Base-by-base conservation (phyloP, 805 yeast genomes). In the Ogataea minuta region DNA sequence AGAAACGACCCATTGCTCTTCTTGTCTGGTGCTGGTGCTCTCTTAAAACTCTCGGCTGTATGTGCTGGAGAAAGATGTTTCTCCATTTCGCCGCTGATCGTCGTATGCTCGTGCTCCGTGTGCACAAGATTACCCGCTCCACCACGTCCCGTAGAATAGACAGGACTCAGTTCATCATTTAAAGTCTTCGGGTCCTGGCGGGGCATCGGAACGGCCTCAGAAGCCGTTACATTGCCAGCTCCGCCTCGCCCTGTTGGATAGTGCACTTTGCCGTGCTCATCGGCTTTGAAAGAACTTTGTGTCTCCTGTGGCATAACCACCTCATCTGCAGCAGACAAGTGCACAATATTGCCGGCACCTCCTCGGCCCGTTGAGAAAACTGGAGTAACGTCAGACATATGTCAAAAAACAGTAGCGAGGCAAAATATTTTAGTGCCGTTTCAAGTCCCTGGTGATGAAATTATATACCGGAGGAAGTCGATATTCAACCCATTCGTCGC, bases 161-260 rank as follows among this genome's bases (percentile, higher is more conserved):
- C 69, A 32, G 59, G 65, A 35, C 62, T 62, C 36, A 60, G 57
- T 49, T 63, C 62, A 52, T 60, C 67, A 28, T 72, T 66, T 45
- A 60, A 62, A 20, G 68, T 58, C 14, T 61, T 68, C 19, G 68
- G 60, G 38, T 60, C 68, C 11, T 48, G 43, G 23, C 46, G 53
- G 4, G 79, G 79, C 9, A 72, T 66, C 3, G 78, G 80, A 2
- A 62, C 53, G 23, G 62, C 60, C 26, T 59, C 57, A 6, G 70
- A 60, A 23, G 68, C 61, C 35, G 65, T 57, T 33, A 74, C 66
- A 49, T 76, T 76, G 10, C 78, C 79, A 4, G 75, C 76, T 8
- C 81, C 81, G 21, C 81, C 81, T 47, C 81, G 60, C 6, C 81
- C 80, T 0, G 79, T 70, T n/a, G 77, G 68, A 42, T 71, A 65